Evolutionary conservation across 805 yeast species (phyloP).

Genomic region (Myxozyma monticola): DNA sequence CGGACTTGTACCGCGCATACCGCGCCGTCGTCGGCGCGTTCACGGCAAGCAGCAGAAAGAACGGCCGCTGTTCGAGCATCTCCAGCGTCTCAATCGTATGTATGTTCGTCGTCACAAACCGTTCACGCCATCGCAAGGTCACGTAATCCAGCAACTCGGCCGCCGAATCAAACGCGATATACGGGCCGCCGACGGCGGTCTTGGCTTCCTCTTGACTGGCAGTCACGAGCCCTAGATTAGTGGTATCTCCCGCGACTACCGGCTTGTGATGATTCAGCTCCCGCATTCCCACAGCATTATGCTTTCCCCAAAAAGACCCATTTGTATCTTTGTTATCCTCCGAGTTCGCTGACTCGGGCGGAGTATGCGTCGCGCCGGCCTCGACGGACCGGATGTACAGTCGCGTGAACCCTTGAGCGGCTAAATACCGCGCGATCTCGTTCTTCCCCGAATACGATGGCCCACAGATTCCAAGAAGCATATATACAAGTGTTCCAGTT

Average conservation of each 20-base stretch:
- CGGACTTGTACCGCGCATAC: conserved; percentile 30
- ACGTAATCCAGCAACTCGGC: conserved; percentile 57
- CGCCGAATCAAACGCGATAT: conserved; percentile 42
- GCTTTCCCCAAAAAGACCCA: background rate
- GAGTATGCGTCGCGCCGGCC: conserved; percentile 3
- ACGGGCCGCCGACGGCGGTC: no score
- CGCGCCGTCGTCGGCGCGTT: conserved; percentile 69
- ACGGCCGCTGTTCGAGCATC: conserved; percentile 65
- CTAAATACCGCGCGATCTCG: conserved; percentile 60
- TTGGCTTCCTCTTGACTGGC: background rate
- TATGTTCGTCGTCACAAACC: conserved; percentile 60
- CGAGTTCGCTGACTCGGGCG: background rate
- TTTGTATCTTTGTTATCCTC: background rate
- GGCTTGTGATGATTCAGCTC: no score
- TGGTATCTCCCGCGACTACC: no score
- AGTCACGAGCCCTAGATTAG: background rate
- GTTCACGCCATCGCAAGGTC: conserved; percentile 63
- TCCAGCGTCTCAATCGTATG: conserved; percentile 43
- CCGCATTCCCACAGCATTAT: background rate
- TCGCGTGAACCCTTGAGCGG: conserved; percentile 34
- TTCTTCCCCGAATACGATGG: conserved; percentile 65
- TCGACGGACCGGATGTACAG: conserved; percentile 9
- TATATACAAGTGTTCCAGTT: no score
- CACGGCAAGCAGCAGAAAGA: conserved; percentile 73
- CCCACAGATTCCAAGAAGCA: conserved; percentile 79